Conservation (phyloP, 805 yeast species). For the Starmerella apis region DNA sequence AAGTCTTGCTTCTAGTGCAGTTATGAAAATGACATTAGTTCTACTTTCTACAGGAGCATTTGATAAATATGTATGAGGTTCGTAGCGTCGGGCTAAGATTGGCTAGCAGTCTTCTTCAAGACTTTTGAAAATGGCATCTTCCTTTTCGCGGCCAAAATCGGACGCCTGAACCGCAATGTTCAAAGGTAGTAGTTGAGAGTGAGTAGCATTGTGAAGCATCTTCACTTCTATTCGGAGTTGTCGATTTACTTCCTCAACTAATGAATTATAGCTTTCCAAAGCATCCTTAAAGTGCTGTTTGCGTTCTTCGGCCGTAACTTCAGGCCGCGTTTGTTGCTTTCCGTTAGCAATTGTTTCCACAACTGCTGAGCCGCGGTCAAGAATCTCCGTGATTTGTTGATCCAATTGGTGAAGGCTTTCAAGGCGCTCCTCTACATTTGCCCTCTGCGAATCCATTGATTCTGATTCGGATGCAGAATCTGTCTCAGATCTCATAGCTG, state of each 20-base stretch:
- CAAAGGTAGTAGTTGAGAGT: conserved; percentile 52
- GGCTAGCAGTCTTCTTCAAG: no score
- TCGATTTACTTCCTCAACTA: conserved; percentile 49
- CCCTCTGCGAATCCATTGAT: neutral
- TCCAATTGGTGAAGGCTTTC: conserved; percentile 28
- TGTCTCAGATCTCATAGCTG: neutral
- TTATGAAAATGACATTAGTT: no score
- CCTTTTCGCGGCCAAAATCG: conserved; percentile 49
- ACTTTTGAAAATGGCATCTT: conserved; percentile 34
- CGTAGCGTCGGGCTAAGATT: no score
- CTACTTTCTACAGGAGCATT: no score
- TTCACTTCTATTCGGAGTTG: conserved; percentile 57
- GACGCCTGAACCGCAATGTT: conserved; percentile 62
- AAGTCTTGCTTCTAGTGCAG: no score
- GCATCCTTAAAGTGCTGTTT: conserved; percentile 38
- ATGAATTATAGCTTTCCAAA: conserved; percentile 41
- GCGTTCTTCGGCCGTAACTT: conserved; percentile 22
- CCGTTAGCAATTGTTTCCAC: conserved; percentile 28
- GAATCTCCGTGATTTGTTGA: conserved; percentile 20
- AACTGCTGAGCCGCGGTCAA: conserved; percentile 27
- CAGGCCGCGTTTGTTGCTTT: conserved; percentile 14
- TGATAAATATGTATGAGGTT: no score
- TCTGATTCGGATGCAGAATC: conserved; percentile 1
- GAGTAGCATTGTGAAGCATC: conserved; percentile 42
- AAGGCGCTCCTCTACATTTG: conserved; percentile 26